These are phyloP conservation scores for Buddleja alternifolia DNA, from an alignment of 257 asterid genomes.

Conservation along the genomic window DNA sequence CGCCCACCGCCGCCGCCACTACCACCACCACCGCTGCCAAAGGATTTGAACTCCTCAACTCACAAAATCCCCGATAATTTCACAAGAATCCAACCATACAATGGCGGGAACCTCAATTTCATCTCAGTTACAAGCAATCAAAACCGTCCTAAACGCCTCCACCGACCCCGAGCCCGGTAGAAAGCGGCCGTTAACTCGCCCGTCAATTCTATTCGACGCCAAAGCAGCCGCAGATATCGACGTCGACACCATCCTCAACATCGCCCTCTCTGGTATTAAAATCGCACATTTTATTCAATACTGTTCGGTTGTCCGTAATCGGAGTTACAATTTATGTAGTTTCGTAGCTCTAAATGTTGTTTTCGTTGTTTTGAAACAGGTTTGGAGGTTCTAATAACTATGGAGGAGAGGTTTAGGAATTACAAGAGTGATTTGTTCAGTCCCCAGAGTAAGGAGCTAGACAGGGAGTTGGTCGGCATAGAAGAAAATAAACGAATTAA, in stretches of 20 bases:
- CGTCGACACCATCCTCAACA: constrained; percentile 54
- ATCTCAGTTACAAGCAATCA: constrained; percentile 69
- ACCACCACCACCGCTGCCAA: background rate
- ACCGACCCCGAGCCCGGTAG: constrained; percentile 66
- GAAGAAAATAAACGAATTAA: constrained; percentile 70
- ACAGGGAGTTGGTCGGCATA: constrained; percentile 67
- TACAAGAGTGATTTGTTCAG: constrained; percentile 77
- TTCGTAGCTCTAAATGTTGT: background rate
- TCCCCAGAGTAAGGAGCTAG: constrained; percentile 67
- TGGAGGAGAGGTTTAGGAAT: constrained; percentile 66
- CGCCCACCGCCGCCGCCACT: too few relatives aligned
- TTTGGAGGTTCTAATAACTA: constrained; percentile 57
- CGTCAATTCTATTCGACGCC: constrained; percentile 73
- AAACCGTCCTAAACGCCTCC: constrained; percentile 47
- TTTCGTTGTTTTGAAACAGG: constrained; percentile 48
- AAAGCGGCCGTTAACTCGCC: constrained; percentile 71
- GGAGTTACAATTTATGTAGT: background rate
- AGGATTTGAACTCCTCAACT: background rate
- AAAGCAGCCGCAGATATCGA: constrained; percentile 84
- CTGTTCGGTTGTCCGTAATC: background rate
- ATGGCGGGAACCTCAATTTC: constrained; percentile 70
- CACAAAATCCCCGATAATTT: background rate
- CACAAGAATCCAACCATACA: background rate
- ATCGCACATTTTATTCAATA: background rate
- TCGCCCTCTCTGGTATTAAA: constrained; percentile 62